phyloP scores from a whole-genome alignment of 108 stramenopile genomes.

The Stephanodiscus minutulus region DNA sequence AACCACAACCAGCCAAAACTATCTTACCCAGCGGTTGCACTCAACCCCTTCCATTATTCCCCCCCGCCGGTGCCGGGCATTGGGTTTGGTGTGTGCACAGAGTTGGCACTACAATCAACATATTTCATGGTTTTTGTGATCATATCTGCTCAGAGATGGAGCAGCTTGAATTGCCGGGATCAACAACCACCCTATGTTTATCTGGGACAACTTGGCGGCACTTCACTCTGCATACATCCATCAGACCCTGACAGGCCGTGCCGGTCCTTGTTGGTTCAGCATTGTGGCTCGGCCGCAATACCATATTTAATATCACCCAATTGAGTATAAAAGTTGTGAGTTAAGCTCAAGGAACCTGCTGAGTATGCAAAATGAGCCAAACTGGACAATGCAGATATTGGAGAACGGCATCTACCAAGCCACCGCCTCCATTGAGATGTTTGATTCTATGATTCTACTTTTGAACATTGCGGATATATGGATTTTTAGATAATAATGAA shows the following conservation, averaged over 20 bases:
- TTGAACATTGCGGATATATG: neutral
- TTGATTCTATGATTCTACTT: constrained; percentile 19
- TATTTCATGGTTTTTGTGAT: constrained; percentile 13
- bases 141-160: constrained; percentile 6
- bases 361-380: too few species aligned
- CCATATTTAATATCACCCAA: neutral
- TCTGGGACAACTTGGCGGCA: too few species aligned
- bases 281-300: constrained; percentile 6
- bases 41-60: too few species aligned
- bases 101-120: neutral
- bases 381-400: neutral
- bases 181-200: neutral
- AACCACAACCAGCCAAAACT: too few species aligned
- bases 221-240: constrained; percentile 6
- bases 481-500: too few species aligned
- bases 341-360: neutral
- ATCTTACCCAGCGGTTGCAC: too few species aligned
- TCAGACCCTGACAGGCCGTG: neutral
- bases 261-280: neutral
- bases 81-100: neutral
- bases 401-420: neutral
- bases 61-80: too few species aligned
- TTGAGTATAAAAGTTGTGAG: constrained; percentile 17
- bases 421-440: neutral
- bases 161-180: neutral